Conservation (phyloP, 225 moss, liverwort and hornwort genomes). For the Anthoceros angustus region DNA sequence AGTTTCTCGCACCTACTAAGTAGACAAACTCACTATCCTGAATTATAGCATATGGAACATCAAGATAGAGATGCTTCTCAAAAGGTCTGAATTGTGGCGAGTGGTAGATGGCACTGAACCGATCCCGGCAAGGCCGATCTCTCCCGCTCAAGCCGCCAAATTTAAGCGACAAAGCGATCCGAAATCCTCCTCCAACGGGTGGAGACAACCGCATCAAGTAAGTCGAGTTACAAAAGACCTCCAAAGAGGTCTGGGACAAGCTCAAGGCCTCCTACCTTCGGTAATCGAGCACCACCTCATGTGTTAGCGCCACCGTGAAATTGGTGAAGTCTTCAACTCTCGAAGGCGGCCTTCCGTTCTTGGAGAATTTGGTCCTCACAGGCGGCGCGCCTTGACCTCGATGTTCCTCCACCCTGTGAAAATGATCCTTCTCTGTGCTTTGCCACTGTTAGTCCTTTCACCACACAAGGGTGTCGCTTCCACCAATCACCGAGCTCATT, state of each 20-base stretch:
- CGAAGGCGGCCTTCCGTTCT: too few relatives aligned
- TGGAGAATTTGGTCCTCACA: too few relatives aligned
- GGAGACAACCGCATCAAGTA: not conserved
- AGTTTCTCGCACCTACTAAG: not conserved
- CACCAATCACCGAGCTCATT: too few relatives aligned
- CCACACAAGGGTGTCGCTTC: too few relatives aligned
- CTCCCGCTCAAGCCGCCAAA: not conserved
- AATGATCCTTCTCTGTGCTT: too few relatives aligned
- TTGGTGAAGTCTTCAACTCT: too few relatives aligned
- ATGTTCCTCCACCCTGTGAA: too few relatives aligned
- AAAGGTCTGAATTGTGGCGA: not conserved
- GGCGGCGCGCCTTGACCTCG: too few relatives aligned
- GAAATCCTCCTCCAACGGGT: not conserved
- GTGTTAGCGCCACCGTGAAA: not conserved
- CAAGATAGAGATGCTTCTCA: conserved; percentile 5
- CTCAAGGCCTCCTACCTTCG: not conserved
- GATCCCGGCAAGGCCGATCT: not conserved
- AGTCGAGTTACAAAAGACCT: not conserved
- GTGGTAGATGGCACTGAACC: conserved; percentile 5
- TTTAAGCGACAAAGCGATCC: not conserved
- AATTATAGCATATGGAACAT: not conserved
- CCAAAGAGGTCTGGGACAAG: conserved; percentile 3
- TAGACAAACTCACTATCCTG: conserved; percentile 5
- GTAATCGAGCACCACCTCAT: not conserved
- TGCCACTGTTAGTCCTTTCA: too few relatives aligned